Conservation (phyloP, 805 yeast genomes). For the Kazachstania africana region DNA sequence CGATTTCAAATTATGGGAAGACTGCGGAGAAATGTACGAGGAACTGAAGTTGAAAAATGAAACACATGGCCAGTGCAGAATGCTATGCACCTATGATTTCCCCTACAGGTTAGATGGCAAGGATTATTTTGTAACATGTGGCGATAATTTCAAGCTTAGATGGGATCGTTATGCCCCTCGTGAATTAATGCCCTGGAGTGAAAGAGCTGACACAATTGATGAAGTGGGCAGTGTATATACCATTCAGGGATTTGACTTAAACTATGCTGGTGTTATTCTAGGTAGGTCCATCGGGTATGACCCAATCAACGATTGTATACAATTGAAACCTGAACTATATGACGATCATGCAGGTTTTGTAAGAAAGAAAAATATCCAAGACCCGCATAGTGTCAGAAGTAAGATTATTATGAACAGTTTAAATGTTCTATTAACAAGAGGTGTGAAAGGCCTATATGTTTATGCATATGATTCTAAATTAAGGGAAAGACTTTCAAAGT, state of each 20-base stretch:
- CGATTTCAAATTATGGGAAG: constrained; percentile 31
- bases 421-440: constrained; percentile 35
- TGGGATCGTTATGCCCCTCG: constrained; percentile 38
- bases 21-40: constrained; percentile 32
- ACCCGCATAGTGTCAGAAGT: constrained; percentile 28
- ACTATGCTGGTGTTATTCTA: constrained; percentile 35
- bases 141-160: constrained; percentile 32
- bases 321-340: constrained; percentile 27
- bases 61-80: constrained; percentile 31
- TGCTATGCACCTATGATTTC: constrained; percentile 35
- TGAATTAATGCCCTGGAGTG: constrained; percentile 34
- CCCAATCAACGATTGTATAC: constrained; percentile 23
- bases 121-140: constrained; percentile 35
- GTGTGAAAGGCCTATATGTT: constrained; percentile 32
- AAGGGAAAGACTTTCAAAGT: constrained; percentile 23
- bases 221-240: constrained; percentile 40
- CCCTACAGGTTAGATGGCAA: constrained; percentile 35
- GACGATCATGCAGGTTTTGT: constrained; percentile 38
- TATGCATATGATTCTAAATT: constrained; percentile 33
- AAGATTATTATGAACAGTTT: constrained; percentile 34
- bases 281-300: constrained; percentile 35
- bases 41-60: constrained; percentile 22
- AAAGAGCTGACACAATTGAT: constrained; percentile 33
- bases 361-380: constrained; percentile 29
- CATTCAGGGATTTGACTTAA: constrained; percentile 37